These are phyloP conservation scores for Flaveria bidentis DNA, from an alignment of 129 eudicot species.

Conservation along the genomic window DNA sequence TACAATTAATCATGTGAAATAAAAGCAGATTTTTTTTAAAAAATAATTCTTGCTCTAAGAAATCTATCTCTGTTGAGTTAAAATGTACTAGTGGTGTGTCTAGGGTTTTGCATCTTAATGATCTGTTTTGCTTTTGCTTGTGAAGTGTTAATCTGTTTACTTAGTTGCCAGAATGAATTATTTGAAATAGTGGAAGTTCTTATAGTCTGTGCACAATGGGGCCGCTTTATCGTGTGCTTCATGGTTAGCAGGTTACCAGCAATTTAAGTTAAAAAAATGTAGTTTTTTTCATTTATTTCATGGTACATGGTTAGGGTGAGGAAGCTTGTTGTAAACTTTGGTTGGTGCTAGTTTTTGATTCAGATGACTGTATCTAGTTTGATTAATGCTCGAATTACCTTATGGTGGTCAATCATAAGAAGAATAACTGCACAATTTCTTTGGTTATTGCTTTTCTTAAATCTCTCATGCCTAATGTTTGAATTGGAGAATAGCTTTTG, in stretches of 20 bases:
- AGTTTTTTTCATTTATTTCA: background rate
- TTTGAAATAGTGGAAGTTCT: background rate
- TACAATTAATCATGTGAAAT: constrained; percentile 3
- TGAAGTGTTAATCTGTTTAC: background rate
- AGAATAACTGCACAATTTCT: constrained; percentile 2
- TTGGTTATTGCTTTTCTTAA: background rate
- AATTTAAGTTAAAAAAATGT: constrained; percentile 1
- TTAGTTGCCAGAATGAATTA: background rate
- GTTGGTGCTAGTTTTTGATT: background rate
- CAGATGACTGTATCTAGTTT: background rate
- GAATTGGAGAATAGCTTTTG: constrained; percentile 12
- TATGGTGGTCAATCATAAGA: background rate
- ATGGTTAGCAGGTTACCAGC: constrained; percentile 2
- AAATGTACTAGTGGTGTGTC: background rate
- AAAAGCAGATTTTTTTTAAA: background rate
- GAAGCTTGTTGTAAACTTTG: constrained; percentile 7
- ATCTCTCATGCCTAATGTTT: background rate
- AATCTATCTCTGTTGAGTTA: background rate
- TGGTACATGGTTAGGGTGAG: constrained; percentile 15
- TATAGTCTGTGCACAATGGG: background rate
- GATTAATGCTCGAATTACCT: too few relatives aligned
- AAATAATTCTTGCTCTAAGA: background rate
- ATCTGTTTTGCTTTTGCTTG: constrained; percentile 6
- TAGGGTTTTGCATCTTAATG: constrained; percentile 16
- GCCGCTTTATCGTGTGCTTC: background rate